These are phyloP conservation scores for Coemansia sp. DNA, from an alignment of 192 early-diverging fungal species.

Conservation along the genomic window DNA sequence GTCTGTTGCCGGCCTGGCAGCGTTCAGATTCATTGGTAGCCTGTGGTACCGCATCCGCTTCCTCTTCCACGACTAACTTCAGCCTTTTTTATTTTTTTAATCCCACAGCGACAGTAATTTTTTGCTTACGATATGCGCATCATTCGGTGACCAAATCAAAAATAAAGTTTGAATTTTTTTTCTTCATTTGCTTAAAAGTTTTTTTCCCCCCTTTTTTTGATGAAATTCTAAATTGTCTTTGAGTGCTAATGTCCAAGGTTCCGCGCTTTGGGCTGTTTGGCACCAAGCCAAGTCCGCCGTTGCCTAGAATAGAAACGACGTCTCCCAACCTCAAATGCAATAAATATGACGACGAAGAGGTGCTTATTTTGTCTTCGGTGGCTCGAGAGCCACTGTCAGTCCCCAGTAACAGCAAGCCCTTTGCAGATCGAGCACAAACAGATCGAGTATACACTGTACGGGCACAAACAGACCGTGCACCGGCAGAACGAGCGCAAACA, in stretches of 20 bases:
- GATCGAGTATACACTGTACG: too few relatives aligned
- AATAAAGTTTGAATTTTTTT: background rate
- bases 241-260: conserved; percentile 7
- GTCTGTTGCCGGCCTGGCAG: conserved; percentile 71
- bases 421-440: background rate
- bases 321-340: background rate
- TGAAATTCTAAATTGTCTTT: background rate
- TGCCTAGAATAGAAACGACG: background rate
- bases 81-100: background rate
- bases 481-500: too few relatives aligned
- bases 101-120: background rate
- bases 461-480: too few relatives aligned
- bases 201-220: too few relatives aligned
- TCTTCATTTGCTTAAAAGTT: background rate
- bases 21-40: conserved; percentile 75
- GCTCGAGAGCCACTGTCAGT: background rate
- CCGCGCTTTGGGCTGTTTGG: conserved; percentile 14
- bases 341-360: background rate
- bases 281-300: background rate
- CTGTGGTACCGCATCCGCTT: conserved; percentile 66
- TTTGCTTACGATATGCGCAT: background rate
- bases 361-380: background rate
- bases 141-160: background rate
- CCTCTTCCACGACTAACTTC: conserved; percentile 36
- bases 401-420: background rate